Evolutionary conservation across 2,329 filamentous ascomycete species (phyloP).

Genomic region (Diaporthe sp.): DNA sequence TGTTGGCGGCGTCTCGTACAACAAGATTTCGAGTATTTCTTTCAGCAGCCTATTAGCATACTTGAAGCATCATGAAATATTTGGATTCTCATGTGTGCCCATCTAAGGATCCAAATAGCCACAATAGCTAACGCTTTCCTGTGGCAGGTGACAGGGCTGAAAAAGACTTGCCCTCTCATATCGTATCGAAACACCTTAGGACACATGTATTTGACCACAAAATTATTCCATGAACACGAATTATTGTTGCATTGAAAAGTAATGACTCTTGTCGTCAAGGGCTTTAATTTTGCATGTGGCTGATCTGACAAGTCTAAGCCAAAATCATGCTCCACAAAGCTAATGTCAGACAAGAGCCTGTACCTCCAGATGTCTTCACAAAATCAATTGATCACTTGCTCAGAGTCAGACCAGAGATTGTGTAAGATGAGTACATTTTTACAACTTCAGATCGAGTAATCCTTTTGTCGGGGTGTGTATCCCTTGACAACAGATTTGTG

Average conservation of each 20-base stretch:
- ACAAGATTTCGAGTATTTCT: not conserved
- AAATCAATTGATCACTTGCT: not conserved
- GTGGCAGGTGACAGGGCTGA: not conserved
- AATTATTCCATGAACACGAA: too few species aligned
- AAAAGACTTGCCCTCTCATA: not conserved
- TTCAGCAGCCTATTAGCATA: not conserved
- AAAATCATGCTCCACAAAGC: not conserved
- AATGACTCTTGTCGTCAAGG: too few species aligned
- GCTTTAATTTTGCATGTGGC: too few species aligned
- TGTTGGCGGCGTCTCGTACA: not conserved
- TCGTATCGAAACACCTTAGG: not conserved
- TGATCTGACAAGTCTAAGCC: not conserved
- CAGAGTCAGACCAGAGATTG: too few species aligned
- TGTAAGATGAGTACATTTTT: not conserved
- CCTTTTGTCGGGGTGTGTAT: not conserved
- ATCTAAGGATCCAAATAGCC: not conserved
- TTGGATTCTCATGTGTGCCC: not conserved
- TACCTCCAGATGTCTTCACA: too few species aligned
- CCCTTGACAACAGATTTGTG: not conserved
- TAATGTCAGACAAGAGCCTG: not conserved
- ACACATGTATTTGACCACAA: too few species aligned
- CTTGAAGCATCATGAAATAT: not conserved
- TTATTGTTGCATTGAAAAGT: not conserved
- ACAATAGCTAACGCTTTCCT: not conserved
- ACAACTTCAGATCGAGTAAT: not conserved